Base-by-base conservation (phyloP, 2,329 filamentous ascomycete genomes). In the Ophiostoma perfectum region DNA sequence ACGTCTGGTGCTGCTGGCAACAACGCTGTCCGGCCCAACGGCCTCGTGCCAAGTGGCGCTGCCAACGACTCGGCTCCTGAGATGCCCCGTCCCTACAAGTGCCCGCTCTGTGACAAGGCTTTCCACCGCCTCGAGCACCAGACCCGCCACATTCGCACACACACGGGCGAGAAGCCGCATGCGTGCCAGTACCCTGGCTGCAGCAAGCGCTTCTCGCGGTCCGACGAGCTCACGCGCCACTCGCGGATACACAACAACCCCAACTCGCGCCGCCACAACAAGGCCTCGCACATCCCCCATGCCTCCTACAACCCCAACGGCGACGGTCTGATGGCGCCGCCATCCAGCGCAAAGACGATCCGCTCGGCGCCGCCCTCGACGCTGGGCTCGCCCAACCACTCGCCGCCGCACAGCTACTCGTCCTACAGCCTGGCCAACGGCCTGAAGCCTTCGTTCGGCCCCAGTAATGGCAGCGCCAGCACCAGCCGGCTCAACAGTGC, bases 171-270 rank as follows among this genome's bases (percentile, higher is more conserved):
- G 83, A 99, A 98, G 84, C 94, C 94, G 64, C 95, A 98, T 76
- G 93, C 91, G 71, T 99, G 94, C 86, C 89, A 92, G 78, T 97
- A 94, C 76, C 93, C 92, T 4, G 93, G 93, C 74, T 98, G 94
- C 87, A 94, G 91, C 74, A 98, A 98, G 82, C 92, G 94, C 75
- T 96, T 99, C 82, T 96, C 92, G 72, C 89, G 94, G 72, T 97
- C 94, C 12, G 94, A 99, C 77, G 94, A 99, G 81, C 84, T 99
- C 74, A 99, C 95, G 71, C 89, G 94, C 71, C 94, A 99, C 81
- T 97, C 94, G 77, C 88, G 94, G 78, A 99, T 99, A 81, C 94
- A 99, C 86, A 97, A 92, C 87, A 99, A 98, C 81, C 94, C 95
- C 70, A 98, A 98, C 84, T 97, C 93, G 69, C 86, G 95, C 77